Percentiles rank a stretch among this genome's conserved stretches.
These are phyloP conservation scores for Volvox reticuliferus DNA, from an alignment of 139 green algal genomes.

Conservation along the genomic window DNA sequence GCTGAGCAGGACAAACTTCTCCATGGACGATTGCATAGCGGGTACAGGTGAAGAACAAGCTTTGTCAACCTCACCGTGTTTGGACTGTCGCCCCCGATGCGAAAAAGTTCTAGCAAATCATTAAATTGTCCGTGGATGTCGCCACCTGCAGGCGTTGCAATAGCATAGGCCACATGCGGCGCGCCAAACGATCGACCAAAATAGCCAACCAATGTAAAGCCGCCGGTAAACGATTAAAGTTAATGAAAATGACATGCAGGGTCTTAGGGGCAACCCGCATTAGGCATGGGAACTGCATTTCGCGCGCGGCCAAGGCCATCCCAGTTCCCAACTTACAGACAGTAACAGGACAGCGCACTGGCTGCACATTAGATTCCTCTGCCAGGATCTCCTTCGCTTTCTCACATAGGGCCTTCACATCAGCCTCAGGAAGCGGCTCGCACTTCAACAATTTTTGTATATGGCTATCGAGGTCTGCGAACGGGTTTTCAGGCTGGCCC, in stretches of 20 bases:
- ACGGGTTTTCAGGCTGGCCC: conserved; percentile 48
- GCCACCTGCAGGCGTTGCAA: conserved; percentile 56
- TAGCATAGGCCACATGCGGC: neutral
- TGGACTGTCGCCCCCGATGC: conserved; percentile 92
- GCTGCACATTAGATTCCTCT: conserved; percentile 96
- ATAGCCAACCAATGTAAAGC: neutral
- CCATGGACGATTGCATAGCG: too few relatives aligned
- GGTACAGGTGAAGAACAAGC: too few relatives aligned
- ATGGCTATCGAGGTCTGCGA: conserved; percentile 80
- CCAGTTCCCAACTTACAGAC: conserved; percentile 75
- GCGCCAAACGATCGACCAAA: conserved; percentile 6
- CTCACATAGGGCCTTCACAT: conserved; percentile 95
- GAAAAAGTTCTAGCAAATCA: conserved; percentile 97
- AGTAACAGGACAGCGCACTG: conserved; percentile 95
- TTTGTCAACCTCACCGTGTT: conserved; percentile 79
- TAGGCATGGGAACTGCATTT: neutral
- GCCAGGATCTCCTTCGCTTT: conserved; percentile 94
- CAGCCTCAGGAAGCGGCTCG: conserved; percentile 88
- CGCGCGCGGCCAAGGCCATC: neutral
- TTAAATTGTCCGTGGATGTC: conserved; percentile 99
- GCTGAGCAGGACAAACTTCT: neutral
- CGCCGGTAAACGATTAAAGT: too few relatives aligned
- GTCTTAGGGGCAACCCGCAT: neutral
- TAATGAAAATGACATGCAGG: neutral
- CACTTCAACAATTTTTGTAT: conserved; percentile 95